Percentiles rank a stretch among this genome's conserved stretches.
phyloP scores from a whole-genome alignment of 2,329 filamentous ascomycete species.

The Fusarium oligoseptatum region DNA sequence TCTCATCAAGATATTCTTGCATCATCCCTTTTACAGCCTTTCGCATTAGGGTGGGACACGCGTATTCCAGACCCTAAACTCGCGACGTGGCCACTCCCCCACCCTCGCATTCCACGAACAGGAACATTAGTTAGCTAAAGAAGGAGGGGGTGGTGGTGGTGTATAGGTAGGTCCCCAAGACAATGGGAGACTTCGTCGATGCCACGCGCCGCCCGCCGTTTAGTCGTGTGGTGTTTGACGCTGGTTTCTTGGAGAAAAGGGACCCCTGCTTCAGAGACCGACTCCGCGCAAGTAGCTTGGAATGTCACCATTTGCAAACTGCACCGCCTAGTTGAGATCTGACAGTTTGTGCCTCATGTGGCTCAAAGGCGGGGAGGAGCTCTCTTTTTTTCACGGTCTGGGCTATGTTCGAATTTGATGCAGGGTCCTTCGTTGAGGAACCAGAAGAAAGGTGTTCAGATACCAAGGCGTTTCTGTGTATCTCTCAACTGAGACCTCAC shows the following conservation, averaged over 20 bases:
- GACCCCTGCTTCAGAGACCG: slow-evolving; percentile 1
- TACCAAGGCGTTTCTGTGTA: not conserved
- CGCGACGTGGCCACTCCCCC: not conserved
- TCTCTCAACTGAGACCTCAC: not conserved
- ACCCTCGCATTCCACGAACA: slow-evolving; percentile 18
- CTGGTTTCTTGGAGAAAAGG: not conserved
- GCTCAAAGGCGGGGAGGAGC: too few species aligned
- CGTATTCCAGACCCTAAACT: not conserved
- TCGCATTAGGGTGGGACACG: not conserved
- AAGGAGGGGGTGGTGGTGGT: not conserved
- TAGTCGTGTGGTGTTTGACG: not conserved
- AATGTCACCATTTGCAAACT: not conserved
- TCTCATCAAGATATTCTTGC: not conserved
- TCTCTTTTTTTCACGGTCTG: not conserved
- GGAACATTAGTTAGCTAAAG: not conserved
- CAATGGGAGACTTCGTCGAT: not conserved
- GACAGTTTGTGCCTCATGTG: not conserved
- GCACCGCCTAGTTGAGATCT: slow-evolving; percentile 8
- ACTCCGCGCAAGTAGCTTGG: slow-evolving; percentile 1
- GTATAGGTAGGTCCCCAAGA: not conserved
- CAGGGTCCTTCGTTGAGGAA: not conserved
- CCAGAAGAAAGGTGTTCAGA: not conserved
- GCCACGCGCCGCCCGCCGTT: not conserved
- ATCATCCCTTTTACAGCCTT: not conserved
- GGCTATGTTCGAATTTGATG: not conserved